These are phyloP conservation scores for Fusarium sp. DNA, from an alignment of 2,329 filamentous ascomycete genomes.

Conservation along the genomic window DNA sequence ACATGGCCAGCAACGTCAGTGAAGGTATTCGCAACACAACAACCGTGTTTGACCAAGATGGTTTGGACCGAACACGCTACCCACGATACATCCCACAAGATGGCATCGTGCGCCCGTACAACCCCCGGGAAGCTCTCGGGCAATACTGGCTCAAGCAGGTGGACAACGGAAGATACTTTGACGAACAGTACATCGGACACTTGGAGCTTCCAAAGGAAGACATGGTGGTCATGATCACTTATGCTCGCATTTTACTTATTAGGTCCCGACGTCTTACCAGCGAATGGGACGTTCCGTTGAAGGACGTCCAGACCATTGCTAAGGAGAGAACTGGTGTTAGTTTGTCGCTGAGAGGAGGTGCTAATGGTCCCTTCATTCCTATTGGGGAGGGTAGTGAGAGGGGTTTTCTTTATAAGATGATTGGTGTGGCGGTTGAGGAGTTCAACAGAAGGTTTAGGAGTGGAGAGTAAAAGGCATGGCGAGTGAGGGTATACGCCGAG, in stretches of 20 bases:
- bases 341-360: slow-evolving; percentile 86
- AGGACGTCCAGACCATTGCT: slow-evolving; percentile 95
- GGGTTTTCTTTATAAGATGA: slow-evolving; percentile 72
- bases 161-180: slow-evolving; percentile 97
- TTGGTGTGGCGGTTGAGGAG: slow-evolving; percentile 73
- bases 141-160: slow-evolving; percentile 99
- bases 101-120: slow-evolving; percentile 94
- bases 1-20: slow-evolving; percentile 95
- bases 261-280: slow-evolving; percentile 84
- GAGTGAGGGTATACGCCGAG: neutral
- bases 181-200: slow-evolving; percentile 97
- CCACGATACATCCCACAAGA: slow-evolving; percentile 92
- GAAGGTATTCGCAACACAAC: slow-evolving; percentile 99
- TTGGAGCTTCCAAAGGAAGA: slow-evolving; percentile 90
- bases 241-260: slow-evolving; percentile 88
- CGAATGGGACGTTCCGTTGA: slow-evolving; percentile 96
- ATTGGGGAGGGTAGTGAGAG: slow-evolving; percentile 85
- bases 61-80: slow-evolving; percentile 93
- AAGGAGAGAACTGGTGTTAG: slow-evolving; percentile 97
- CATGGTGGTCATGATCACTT: slow-evolving; percentile 90
- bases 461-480: slow-evolving; percentile 43
- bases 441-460: slow-evolving; percentile 71
- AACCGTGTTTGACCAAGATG: slow-evolving; percentile 95
- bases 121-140: slow-evolving; percentile 91
- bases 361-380: slow-evolving; percentile 94